Evolutionary conservation across 495 filamentous ascomycete species (phyloP).

Genomic region (Neohortaea acidophila): DNA sequence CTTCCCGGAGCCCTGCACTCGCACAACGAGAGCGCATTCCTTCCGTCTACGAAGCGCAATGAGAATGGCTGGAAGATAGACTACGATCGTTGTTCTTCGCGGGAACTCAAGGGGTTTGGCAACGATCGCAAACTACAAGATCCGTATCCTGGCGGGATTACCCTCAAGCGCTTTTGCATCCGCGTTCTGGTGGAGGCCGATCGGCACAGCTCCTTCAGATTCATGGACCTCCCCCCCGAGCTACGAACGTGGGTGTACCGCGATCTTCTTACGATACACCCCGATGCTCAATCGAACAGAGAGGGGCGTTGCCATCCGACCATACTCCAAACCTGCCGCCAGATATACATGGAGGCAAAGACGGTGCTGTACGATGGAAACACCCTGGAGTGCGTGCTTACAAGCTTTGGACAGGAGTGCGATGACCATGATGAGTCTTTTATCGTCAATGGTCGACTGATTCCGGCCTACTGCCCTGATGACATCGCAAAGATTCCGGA

Average conservation of each 20-base stretch:
- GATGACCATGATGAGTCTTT: no score
- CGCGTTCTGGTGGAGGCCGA: constrained; percentile 5
- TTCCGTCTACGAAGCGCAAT: no score
- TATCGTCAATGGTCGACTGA: no score
- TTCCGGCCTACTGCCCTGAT: no score
- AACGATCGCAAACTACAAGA: background rate
- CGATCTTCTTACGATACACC: background rate
- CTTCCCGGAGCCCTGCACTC: no score
- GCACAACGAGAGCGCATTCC: no score
- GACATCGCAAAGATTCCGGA: no score
- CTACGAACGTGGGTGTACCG: constrained; percentile 1
- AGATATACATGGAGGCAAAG: constrained; percentile 1
- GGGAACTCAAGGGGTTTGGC: constrained; percentile 1
- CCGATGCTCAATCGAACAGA: background rate
- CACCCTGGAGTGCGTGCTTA: no score
- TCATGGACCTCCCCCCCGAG: constrained; percentile 6
- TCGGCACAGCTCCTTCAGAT: background rate
- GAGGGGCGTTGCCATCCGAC: background rate
- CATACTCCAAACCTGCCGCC: constrained; percentile 1
- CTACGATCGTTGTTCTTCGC: constrained; percentile 1
- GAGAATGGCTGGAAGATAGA: no score
- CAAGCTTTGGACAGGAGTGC: no score
- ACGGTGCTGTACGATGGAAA: constrained; percentile 2
- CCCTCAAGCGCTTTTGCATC: constrained; percentile 5
- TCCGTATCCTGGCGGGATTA: constrained; percentile 5